Conservation (phyloP, 805 yeast genomes). For the Suhomyces sp. region DNA sequence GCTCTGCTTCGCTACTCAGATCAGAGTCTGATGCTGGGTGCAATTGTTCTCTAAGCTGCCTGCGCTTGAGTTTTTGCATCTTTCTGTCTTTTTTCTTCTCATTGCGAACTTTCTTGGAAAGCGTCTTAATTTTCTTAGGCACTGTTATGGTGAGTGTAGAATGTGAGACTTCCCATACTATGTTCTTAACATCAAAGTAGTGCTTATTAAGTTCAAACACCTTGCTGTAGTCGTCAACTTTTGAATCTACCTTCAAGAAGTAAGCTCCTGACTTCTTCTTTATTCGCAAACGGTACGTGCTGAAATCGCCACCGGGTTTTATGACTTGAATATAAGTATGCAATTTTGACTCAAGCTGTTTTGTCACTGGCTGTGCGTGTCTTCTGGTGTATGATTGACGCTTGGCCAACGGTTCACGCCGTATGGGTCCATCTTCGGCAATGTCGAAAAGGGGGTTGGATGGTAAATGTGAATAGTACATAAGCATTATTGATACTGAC, state of each 20-base stretch:
- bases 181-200: background rate
- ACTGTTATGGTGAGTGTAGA: background rate
- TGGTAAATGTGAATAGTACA: background rate
- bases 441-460: background rate
- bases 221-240: conserved; percentile 15
- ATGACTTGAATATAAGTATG: conserved; percentile 17
- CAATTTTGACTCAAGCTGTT: conserved; percentile 16
- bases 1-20: background rate
- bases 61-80: conserved; percentile 5
- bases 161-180: background rate
- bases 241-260: conserved; percentile 16
- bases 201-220: conserved; percentile 13
- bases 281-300: conserved; percentile 18
- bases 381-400: background rate
- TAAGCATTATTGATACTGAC: background rate
- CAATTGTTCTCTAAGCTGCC: background rate
- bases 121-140: background rate
- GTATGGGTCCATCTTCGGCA: background rate
- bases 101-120: background rate
- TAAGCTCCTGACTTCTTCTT: conserved; percentile 12
- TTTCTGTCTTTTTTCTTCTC: background rate
- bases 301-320: conserved; percentile 17
- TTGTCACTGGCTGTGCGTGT: conserved; percentile 5
- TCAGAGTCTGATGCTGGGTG: background rate
- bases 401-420: background rate